Conservation (phyloP, 2,329 filamentous ascomycete genomes). For the Aspergillus udagawae region DNA sequence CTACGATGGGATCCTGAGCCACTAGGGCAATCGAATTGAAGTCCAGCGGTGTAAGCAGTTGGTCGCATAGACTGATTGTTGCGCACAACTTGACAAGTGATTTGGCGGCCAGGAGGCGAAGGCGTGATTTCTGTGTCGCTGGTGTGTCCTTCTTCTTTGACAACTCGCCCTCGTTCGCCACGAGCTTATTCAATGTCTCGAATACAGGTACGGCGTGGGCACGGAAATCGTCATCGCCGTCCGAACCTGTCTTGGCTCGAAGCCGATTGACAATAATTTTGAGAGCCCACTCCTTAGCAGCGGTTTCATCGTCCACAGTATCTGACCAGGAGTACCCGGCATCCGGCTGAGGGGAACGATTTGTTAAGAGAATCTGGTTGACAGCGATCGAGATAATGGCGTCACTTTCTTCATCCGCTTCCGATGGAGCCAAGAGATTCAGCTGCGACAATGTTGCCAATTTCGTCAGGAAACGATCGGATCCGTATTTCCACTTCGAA, state of each 20-base stretch:
- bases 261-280: conserved; percentile 84
- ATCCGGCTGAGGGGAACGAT: conserved; percentile 54
- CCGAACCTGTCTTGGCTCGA: conserved; percentile 57
- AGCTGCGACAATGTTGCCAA: conserved; percentile 58
- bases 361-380: conserved; percentile 67
- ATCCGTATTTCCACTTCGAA: conserved; percentile 68
- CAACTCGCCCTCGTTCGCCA: conserved; percentile 73
- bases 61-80: conserved; percentile 67
- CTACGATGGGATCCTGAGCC: conserved; percentile 69
- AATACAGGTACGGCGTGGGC: conserved; percentile 64
- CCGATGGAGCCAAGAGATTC: conserved; percentile 67
- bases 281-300: conserved; percentile 77
- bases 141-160: conserved; percentile 73
- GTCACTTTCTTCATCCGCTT: conserved; percentile 69
- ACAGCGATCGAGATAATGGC: conserved; percentile 75
- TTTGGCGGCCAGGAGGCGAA: conserved; percentile 77
- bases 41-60: conserved; percentile 64
- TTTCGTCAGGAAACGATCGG: conserved; percentile 65
- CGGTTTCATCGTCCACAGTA: conserved; percentile 73
- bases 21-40: conserved; percentile 81
- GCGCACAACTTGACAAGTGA: conserved; percentile 80
- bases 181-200: conserved; percentile 71
- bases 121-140: conserved; percentile 69
- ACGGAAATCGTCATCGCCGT: conserved; percentile 42
- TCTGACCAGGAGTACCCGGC: conserved; percentile 64